Evolutionary conservation across 1,139 yeast species (phyloP).

Genomic region (Suhomyces guaymorum): DNA sequence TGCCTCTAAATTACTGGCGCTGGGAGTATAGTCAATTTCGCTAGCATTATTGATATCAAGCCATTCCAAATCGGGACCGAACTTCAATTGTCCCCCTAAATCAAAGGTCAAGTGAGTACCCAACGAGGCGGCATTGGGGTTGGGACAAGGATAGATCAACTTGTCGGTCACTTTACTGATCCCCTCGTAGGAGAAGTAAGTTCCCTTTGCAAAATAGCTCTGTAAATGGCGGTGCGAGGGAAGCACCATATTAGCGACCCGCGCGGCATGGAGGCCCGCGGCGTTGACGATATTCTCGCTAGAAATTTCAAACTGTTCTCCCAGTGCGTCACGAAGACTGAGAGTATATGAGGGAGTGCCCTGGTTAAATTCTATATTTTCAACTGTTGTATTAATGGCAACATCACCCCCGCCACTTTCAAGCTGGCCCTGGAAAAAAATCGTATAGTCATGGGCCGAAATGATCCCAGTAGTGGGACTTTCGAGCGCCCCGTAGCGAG

Average conservation of each 20-base stretch:
- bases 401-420: conserved; percentile 61
- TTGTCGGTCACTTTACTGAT: conserved; percentile 29
- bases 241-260: conserved; percentile 63
- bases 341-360: conserved; percentile 27
- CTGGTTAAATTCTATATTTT: conserved; percentile 35
- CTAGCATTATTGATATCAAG: conserved; percentile 41
- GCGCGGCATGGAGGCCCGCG: conserved; percentile 77
- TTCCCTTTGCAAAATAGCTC: conserved; percentile 80
- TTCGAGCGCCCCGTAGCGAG: conserved; percentile 59
- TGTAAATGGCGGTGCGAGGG: conserved; percentile 61
- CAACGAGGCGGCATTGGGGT: conserved; percentile 67
- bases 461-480: conserved; percentile 89
- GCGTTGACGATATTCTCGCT: conserved; percentile 67
- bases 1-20: conserved; percentile 44
- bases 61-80: conserved; percentile 93
- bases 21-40: conserved; percentile 51
- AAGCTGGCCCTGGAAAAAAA: conserved; percentile 55
- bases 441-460: conserved; percentile 74
- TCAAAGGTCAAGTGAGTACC: conserved; percentile 89
- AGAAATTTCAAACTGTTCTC: conserved; percentile 46
- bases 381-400: conserved; percentile 62
- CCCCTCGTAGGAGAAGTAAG: conserved; percentile 56
- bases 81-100: conserved; percentile 73
- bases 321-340: conserved; percentile 33
- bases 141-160: conserved; percentile 78